Conservation (phyloP, 1,284 basidiomycete species). For the Rhodofomes roseus region DNA sequence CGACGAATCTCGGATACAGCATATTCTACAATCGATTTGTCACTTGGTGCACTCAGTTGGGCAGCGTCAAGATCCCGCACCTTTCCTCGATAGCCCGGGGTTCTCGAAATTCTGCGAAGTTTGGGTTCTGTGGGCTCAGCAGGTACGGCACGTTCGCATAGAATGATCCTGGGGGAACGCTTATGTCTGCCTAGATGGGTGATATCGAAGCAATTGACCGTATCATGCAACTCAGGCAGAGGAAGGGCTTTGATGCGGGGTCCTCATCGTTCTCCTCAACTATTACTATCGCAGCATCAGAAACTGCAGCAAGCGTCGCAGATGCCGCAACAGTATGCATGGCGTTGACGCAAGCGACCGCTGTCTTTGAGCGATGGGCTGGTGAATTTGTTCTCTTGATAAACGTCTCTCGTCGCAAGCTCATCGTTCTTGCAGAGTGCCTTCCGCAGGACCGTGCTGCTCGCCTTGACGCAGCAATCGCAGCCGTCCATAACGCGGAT, state of each 20-base stretch:
- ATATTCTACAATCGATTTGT: slow-evolving; percentile 39
- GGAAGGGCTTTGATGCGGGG: neutral
- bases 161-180: neutral
- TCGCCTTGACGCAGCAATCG: slow-evolving; percentile 10
- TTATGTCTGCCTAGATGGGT: slow-evolving; percentile 36
- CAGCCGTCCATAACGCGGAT: slow-evolving; percentile 1
- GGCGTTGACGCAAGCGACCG: slow-evolving; percentile 39
- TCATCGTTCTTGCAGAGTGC: slow-evolving; percentile 4
- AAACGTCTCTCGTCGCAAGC: neutral
- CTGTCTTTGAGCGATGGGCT: slow-evolving; percentile 31
- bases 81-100: slow-evolving; percentile 43
- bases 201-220: slow-evolving; percentile 46
- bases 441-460: slow-evolving; percentile 10
- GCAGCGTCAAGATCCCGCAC: slow-evolving; percentile 29
- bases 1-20: slow-evolving; percentile 31
- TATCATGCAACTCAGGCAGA: slow-evolving; percentile 41
- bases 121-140: slow-evolving; percentile 30
- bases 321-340: slow-evolving; percentile 38
- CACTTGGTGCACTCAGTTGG: slow-evolving; percentile 37
- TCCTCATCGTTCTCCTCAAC: neutral
- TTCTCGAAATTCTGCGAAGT: slow-evolving; percentile 66
- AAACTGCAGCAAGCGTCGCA: too few relatives aligned
- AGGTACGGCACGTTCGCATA: slow-evolving; percentile 17
- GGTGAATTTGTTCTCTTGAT: slow-evolving; percentile 4
- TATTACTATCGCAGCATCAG: neutral